A percentile compares a stretch with the other conserved stretches of the same genome.
Evolutionary conservation across 225 moss, liverwort and hornwort species (phyloP).

Genomic region (Ulota crispa): DNA sequence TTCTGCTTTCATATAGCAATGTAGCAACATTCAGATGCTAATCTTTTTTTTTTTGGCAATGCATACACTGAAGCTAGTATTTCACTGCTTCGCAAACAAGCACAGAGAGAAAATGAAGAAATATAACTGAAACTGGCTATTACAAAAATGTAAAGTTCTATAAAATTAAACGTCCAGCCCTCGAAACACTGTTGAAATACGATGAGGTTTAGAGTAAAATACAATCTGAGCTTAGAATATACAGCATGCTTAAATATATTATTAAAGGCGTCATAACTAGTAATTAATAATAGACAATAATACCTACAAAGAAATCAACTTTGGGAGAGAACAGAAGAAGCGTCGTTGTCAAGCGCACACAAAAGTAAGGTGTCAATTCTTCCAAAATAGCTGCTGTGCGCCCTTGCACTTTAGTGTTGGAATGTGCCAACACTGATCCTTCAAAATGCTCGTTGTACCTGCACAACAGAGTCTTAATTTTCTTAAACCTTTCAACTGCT

Average conservation of each 20-base stretch:
- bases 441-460: conserved; percentile 91
- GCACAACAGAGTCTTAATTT: conserved; percentile 1
- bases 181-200: background rate
- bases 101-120: background rate
- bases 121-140: background rate
- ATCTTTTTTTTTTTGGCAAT: background rate
- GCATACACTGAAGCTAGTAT: background rate
- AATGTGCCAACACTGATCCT: conserved; percentile 78
- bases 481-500: background rate
- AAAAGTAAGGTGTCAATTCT: conserved; percentile 77
- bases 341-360: conserved; percentile 74
- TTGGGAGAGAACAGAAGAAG: conserved; percentile 84
- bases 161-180: background rate
- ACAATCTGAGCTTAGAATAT: background rate
- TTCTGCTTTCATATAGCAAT: conserved; percentile 48
- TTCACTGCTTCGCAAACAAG: background rate
- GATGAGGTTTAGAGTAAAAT: background rate
- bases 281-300: conserved; percentile 29
- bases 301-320: conserved; percentile 85
- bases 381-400: conserved; percentile 66
- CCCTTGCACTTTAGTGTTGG: conserved; percentile 61
- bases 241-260: background rate
- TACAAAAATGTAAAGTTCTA: background rate
- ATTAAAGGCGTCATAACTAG: background rate
- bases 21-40: conserved; percentile 1